Conservation (phyloP, 2,329 filamentous ascomycete species). For the Nigrospora sphaerica region DNA sequence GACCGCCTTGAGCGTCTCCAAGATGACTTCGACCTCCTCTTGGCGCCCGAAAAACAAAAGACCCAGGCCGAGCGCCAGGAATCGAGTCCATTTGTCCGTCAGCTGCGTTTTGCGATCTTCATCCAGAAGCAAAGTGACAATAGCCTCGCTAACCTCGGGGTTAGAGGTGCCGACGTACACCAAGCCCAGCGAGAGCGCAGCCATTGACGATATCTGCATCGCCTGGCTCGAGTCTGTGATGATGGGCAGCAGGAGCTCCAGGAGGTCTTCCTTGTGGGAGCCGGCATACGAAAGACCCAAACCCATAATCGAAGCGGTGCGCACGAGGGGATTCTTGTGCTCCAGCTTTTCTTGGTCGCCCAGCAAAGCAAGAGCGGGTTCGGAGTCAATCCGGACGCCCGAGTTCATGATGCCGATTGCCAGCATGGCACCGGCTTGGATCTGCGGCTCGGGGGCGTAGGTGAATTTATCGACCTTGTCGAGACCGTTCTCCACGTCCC, state of each 20-base stretch:
- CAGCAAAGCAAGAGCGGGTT: constrained; percentile 82
- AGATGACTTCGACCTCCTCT: constrained; percentile 96
- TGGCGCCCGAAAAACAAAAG: constrained; percentile 94
- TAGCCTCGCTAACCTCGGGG: constrained; percentile 83
- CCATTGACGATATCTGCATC: constrained; percentile 96
- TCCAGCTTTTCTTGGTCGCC: constrained; percentile 74
- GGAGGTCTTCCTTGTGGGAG: constrained; percentile 83
- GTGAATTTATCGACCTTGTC: constrained; percentile 95
- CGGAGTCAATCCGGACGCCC: constrained; percentile 80
- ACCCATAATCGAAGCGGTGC: constrained; percentile 88
- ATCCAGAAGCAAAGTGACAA: constrained; percentile 87
- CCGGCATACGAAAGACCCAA: constrained; percentile 91
- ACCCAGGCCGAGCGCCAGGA: constrained; percentile 88
- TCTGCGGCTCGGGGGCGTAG: constrained; percentile 70
- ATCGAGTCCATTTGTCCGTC: constrained; percentile 97
- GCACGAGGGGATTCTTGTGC: constrained; percentile 68
- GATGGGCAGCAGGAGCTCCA: constrained; percentile 79
- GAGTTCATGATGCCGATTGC: constrained; percentile 95
- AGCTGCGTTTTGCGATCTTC: constrained; percentile 85
- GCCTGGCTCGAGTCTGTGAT: constrained; percentile 77
- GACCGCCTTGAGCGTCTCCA: constrained; percentile 94
- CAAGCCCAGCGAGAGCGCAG: constrained; percentile 81
- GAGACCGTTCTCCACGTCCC: constrained; percentile 87
- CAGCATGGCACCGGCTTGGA: constrained; percentile 85
- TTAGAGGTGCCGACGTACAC: constrained; percentile 91